phyloP scores from a whole-genome alignment of 2,329 filamentous ascomycete species.

The Trichoderma koningiopsis region DNA sequence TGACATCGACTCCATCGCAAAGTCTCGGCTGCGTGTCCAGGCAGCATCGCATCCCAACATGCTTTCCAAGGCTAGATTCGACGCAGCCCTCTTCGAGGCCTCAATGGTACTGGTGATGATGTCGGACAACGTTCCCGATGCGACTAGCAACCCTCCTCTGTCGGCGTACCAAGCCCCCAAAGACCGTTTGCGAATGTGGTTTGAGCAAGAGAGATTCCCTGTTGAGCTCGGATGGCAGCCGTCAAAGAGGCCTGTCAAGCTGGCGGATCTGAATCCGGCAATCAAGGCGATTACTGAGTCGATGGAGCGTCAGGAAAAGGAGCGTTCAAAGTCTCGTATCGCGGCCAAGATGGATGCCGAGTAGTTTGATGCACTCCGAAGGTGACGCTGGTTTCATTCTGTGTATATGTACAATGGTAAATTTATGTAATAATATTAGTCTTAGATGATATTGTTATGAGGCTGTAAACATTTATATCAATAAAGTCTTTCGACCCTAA shows the following conservation, averaged over 20 bases:
- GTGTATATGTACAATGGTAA: slow-evolving; percentile 7
- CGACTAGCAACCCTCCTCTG: slow-evolving; percentile 3
- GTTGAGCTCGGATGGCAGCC: slow-evolving; percentile 28
- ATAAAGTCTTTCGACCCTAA: neutral
- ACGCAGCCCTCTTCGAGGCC: slow-evolving; percentile 22
- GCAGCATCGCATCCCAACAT: slow-evolving; percentile 23
- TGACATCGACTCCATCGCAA: slow-evolving; percentile 25
- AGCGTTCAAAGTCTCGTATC: neutral
- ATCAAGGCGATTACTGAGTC: slow-evolving; percentile 7
- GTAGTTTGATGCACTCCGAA: neutral
- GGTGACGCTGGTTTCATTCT: neutral
- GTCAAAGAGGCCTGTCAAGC: slow-evolving; percentile 17
- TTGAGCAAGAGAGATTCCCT: slow-evolving; percentile 27
- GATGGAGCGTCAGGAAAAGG: slow-evolving; percentile 1
- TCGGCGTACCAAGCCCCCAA: slow-evolving; percentile 23
- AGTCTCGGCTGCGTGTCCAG: slow-evolving; percentile 25
- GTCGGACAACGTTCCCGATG: slow-evolving; percentile 22
- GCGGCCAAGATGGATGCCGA: neutral
- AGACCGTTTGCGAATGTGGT: slow-evolving; percentile 26
- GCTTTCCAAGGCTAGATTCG: slow-evolving; percentile 7
- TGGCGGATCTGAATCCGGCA: slow-evolving; percentile 19
- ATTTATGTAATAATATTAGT: neutral
- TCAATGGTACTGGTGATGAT: slow-evolving; percentile 28
- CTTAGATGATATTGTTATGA: neutral
- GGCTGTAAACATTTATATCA: neutral